Percentiles rank a stretch among this genome's conserved stretches.
Evolutionary conservation across 768 basidiomycete species (phyloP).

Genomic region (Boletus rex-veris): DNA sequence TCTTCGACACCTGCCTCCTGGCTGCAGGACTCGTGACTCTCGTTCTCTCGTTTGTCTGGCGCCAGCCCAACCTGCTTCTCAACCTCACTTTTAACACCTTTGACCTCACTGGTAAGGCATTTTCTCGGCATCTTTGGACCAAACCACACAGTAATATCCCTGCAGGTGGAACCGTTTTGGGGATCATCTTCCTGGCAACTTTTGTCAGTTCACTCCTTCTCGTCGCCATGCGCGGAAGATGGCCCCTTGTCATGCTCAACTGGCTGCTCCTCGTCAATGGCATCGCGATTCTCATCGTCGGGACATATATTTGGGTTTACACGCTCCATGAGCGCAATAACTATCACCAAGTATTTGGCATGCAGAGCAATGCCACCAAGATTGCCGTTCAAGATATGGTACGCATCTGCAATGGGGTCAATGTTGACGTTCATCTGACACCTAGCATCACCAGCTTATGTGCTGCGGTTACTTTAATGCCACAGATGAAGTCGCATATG

Average conservation of each 20-base stretch:
- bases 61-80: slow-evolving; percentile 60
- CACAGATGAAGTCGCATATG: slow-evolving; percentile 53
- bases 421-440: neutral
- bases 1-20: slow-evolving; percentile 67
- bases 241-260: slow-evolving; percentile 73
- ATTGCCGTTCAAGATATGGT: slow-evolving; percentile 73
- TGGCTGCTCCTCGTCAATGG: slow-evolving; percentile 67
- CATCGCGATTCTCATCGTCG: slow-evolving; percentile 57
- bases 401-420: slow-evolving; percentile 14
- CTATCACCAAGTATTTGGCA: slow-evolving; percentile 57
- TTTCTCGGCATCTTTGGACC: neutral
- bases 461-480: slow-evolving; percentile 88
- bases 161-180: slow-evolving; percentile 68
- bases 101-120: slow-evolving; percentile 56
- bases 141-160: too few species aligned
- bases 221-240: slow-evolving; percentile 63
- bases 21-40: slow-evolving; percentile 65
- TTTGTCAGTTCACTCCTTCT: slow-evolving; percentile 70
- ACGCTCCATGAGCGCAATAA: slow-evolving; percentile 69
- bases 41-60: slow-evolving; percentile 69
- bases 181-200: slow-evolving; percentile 61
- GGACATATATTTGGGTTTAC: slow-evolving; percentile 77
- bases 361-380: slow-evolving; percentile 43
- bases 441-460: slow-evolving; percentile 45
- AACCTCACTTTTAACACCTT: slow-evolving; percentile 62